Percentiles rank a stretch among this genome's conserved stretches.
These are phyloP conservation scores for Thalassiosira mediterranea DNA, from an alignment of 352 stramenopile genomes.

Conservation along the genomic window DNA sequence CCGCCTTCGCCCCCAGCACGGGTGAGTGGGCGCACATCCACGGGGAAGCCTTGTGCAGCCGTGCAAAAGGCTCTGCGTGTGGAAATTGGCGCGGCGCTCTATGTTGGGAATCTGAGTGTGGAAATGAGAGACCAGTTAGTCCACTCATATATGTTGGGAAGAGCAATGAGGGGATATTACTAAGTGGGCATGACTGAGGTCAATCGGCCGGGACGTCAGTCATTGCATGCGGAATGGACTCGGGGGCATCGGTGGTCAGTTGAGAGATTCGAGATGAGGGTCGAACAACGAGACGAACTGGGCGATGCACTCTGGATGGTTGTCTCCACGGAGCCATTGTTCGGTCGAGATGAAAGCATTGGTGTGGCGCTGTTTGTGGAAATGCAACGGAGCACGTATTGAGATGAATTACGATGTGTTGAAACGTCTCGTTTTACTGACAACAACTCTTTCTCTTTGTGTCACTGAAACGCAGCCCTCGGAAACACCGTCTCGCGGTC, in stretches of 20 bases:
- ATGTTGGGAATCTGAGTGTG: background rate
- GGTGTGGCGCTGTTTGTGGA: background rate
- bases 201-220: background rate
- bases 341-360: too few species aligned
- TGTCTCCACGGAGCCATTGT: too few species aligned
- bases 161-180: background rate
- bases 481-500: slow-evolving; percentile 40
- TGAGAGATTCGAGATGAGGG: too few species aligned
- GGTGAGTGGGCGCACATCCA: slow-evolving; percentile 48
- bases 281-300: too few species aligned
- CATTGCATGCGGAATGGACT: too few species aligned
- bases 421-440: slow-evolving; percentile 13
- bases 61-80: background rate
- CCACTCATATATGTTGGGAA: background rate
- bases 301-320: too few species aligned
- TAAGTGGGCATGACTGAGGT: background rate
- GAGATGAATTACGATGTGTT: background rate
- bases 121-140: too few species aligned
- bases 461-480: slow-evolving; percentile 37
- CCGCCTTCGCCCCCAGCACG: slow-evolving; percentile 66
- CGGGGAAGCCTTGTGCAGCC: background rate
- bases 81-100: background rate
- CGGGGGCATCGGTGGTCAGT: too few species aligned
- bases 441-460: slow-evolving; percentile 19
- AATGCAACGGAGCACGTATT: slow-evolving; percentile 1